Percentiles rank a stretch among this genome's conserved stretches.
phyloP scores from a whole-genome alignment of 495 filamentous ascomycete species.

The Podospora bellae-mahoneyi region DNA sequence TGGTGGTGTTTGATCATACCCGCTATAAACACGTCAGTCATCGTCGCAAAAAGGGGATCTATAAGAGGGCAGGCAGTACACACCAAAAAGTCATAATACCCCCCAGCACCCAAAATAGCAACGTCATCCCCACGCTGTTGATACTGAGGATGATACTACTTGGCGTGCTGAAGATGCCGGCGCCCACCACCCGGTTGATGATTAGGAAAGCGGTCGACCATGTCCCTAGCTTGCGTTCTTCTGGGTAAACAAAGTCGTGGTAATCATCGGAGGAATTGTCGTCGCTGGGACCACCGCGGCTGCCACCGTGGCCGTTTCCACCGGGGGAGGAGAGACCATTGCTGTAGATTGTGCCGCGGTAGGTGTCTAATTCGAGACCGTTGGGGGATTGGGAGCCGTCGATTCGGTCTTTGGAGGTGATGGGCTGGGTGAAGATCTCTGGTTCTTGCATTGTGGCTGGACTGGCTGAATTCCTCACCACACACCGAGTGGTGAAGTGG shows the following conservation, averaged over 20 bases:
- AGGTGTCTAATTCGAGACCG: slow-evolving; percentile 26
- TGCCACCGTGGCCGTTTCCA: slow-evolving; percentile 3
- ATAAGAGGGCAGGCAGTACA: not conserved
- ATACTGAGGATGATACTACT: slow-evolving; percentile 27
- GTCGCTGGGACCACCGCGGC: slow-evolving; percentile 2
- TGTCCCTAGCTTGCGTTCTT: slow-evolving; percentile 37
- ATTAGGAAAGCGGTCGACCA: slow-evolving; percentile 37
- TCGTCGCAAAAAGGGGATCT: not conserved
- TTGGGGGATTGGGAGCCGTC: not conserved
- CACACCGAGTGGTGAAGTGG: not conserved
- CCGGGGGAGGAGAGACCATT: slow-evolving; percentile 13
- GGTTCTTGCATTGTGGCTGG: slow-evolving; percentile 32
- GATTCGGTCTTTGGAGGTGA: slow-evolving; percentile 26
- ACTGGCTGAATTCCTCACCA: not conserved
- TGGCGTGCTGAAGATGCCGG: slow-evolving; percentile 33
- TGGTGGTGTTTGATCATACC: slow-evolving; percentile 17
- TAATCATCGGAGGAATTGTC: slow-evolving; percentile 31
- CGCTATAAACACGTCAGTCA: slow-evolving; percentile 19
- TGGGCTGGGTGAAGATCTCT: slow-evolving; percentile 36
- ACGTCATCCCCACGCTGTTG: slow-evolving; percentile 32
- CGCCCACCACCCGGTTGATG: slow-evolving; percentile 34
- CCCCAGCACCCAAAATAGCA: slow-evolving; percentile 35
- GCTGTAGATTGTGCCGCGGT: slow-evolving; percentile 24
- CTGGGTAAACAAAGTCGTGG: slow-evolving; percentile 38
- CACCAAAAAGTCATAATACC: slow-evolving; percentile 36